Evolutionary conservation across 495 filamentous ascomycete species (phyloP), one percentile per base, ranked within the genome.

Genomic region (Aspergillus incahuasiensis): DNA sequence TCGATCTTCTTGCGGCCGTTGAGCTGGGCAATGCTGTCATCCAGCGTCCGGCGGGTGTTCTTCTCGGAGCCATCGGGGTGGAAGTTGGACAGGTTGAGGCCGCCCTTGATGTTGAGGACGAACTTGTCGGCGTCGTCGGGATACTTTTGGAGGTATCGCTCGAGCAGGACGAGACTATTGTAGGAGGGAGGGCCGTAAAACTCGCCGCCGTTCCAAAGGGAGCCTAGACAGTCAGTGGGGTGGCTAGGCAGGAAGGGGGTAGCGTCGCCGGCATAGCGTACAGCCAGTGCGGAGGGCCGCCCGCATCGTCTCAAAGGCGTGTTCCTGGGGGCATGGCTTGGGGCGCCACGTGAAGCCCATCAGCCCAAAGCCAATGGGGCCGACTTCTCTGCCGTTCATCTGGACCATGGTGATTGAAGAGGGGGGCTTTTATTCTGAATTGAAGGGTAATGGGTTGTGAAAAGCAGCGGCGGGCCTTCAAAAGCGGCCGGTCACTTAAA

Each of bases 171-270:
- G 30, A 86, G 58, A 2, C 77, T 81, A 76, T 92, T 90, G 74
- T 77, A 74, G 21, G 86, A 80, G 1, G 81, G 79, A 0, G 83
- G 76, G 43, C 90, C 90, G 70, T 95, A 95, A 63, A 95, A 79
- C 59, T 91, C 86, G 60, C 86, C 88, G 41, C 78, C 89, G 64
- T 92, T 92, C 88, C 88, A 92, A 69, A 89, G 83, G 69, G 83
- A 87, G 69, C 77, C 79, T 50, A 21, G 30, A 35, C 7, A 38
- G 16, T 32, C 4, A 32, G 3, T 6, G 28, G 20, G 2, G 32
- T 4, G 19, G 12, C 35, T 42, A 1, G 25, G 47, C 41, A 47
- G 28, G 88, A 87, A 11, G 74, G 70, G n/a, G 73, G 63, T 47
- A 94, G 75, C 12, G 90, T 77, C 19, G 83, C 78, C 57, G 80